Base-by-base conservation (phyloP, 768 basidiomycete species). In the Termitomyces heimii region DNA sequence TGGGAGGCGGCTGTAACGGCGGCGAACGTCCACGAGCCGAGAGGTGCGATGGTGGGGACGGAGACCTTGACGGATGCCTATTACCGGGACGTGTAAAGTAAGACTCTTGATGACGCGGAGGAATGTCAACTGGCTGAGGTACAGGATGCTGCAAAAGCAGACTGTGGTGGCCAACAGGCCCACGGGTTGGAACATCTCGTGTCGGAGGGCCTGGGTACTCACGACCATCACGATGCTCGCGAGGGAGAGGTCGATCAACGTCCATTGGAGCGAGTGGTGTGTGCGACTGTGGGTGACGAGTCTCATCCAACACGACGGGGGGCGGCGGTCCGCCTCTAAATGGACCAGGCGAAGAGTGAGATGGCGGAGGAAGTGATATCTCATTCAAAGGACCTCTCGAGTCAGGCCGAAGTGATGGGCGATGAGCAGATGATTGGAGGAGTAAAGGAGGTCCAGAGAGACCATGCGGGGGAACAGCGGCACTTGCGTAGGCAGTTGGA, bases 401-500 rank as follows among this genome's bases (percentile, higher is more conserved):
- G 55, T 90, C 87, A 0, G 86, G 68, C 51, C 86, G 77, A 72
- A 88, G 88, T 18, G 81, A 68, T 9, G 82, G 78, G 7, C 84
- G 81, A 57, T 75, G 75, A 45, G 66, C 70, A 26, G 73, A 73
- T 13, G 82, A 73, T 62, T 86, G 82, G 28, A 90, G 63, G 52
- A 88, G 70, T 22, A 89, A 75, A 24, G 86, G 85, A 0, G 86
- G 87, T 0, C 89, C 89, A 8, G 75, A 75, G 14, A 91, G 74
- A 7, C 85, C 83, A 1, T 83, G 82, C 28, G 89, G 87, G 13
- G 86, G 87, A 1, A 86, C 81, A 24, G 87, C 82, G 0, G 86
- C 81, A 59, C 84, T 89, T 0, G 92, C 90, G 64, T 97, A 98
- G 5, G 93, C 93, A 3, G 93, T 96, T 1, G 95, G 95, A 65